Conservation (phyloP, 2,329 filamentous ascomycete species). For the Grosmannia huntii region DNA sequence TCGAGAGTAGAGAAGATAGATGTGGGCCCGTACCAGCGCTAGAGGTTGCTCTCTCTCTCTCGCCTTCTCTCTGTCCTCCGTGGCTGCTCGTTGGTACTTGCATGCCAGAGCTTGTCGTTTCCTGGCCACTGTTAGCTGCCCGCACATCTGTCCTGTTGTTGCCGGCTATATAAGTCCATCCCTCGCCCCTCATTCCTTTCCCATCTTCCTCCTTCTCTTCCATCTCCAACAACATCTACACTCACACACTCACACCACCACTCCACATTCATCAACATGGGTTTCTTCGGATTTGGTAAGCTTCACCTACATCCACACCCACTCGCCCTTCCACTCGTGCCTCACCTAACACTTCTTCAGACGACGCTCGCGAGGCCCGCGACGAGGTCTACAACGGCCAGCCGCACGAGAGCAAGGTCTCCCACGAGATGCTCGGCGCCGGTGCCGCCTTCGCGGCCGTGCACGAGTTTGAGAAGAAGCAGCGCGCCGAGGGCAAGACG, state of each 20-base stretch:
- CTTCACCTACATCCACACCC: too few relatives aligned
- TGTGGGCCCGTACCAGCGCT: not conserved
- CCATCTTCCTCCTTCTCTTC: not conserved
- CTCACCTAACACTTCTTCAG: conserved; percentile 17
- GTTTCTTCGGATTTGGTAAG: conserved; percentile 12
- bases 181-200: not conserved
- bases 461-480: conserved; percentile 66
- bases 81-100: not conserved
- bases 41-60: not conserved
- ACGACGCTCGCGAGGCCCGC: conserved; percentile 28
- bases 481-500: conserved; percentile 57
- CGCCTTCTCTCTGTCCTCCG: not conserved
- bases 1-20: not conserved
- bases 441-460: conserved; percentile 69
- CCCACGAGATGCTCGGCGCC: conserved; percentile 63
- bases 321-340: not conserved
- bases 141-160: not conserved
- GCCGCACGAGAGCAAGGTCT: conserved; percentile 46
- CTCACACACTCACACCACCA: not conserved
- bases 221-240: not conserved
- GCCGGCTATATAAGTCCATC: conserved; percentile 8
- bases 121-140: not conserved
- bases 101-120: not conserved
- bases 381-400: conserved; percentile 28
- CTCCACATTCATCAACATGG: conserved; percentile 7